Conservation (phyloP, 225 moss, liverwort and hornwort species). For the Bryum argenteum region DNA sequence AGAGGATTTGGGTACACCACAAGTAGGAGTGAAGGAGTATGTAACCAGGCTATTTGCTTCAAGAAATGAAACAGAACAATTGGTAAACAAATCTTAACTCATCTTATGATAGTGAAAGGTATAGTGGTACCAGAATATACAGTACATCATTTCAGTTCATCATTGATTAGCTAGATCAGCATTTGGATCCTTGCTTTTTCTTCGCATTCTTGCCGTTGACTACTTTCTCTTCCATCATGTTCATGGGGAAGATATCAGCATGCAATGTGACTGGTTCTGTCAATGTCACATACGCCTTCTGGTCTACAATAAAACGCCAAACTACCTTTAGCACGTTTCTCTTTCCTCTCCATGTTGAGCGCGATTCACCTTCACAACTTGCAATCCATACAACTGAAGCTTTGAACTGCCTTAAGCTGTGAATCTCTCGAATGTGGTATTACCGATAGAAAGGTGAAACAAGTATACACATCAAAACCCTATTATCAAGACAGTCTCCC, state of each 20-base stretch:
- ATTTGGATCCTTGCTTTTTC: conserved; percentile 27
- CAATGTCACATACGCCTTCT: conserved; percentile 94
- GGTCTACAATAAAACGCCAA: conserved; percentile 73
- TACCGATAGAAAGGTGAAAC: no score
- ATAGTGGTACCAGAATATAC: conserved; percentile 1
- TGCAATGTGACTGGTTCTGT: conserved; percentile 84
- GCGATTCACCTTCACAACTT: conserved; percentile 95
- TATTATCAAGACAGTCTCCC: no score
- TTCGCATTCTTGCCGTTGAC: conserved; percentile 26
- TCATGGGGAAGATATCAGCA: no score
- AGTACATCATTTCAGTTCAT: no score
- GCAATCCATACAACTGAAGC: conserved; percentile 91
- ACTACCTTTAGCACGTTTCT: conserved; percentile 75
- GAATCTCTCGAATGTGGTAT: no score
- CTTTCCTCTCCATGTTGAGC: conserved; percentile 99
- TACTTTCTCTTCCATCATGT: conserved; percentile 49
- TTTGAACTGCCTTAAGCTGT: no score
- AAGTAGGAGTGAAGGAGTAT: no score
- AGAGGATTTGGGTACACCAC: background rate
- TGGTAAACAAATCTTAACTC: conserved; percentile 6
- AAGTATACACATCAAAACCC: no score
- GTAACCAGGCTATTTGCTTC: background rate
- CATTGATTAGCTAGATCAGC: conserved; percentile 15
- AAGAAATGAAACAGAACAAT: background rate
- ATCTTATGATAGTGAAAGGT: conserved; percentile 6